Evolutionary conservation across 2,329 filamentous ascomycete species (phyloP).

Genomic region (Pleurostoma richardsiae): DNA sequence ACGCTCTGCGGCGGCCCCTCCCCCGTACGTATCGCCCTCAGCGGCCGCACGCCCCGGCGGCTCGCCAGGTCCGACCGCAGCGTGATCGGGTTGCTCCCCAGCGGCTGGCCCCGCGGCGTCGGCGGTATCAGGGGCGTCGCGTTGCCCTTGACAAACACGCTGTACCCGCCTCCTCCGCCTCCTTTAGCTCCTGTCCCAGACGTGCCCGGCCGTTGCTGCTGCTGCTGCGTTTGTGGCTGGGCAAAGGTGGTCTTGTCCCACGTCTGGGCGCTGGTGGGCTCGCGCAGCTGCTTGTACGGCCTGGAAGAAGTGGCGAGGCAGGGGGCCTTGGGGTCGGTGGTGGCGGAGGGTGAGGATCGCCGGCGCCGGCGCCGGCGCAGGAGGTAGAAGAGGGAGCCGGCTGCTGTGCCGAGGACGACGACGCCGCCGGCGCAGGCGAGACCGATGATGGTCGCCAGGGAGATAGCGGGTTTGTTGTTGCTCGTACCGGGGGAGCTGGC

Average conservation of each 20-base stretch:
- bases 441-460: not conserved
- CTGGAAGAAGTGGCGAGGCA: not conserved
- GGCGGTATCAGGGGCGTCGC: not conserved
- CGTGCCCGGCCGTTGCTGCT: not conserved
- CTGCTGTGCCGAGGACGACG: not conserved
- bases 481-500: not conserved
- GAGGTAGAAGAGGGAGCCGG: not conserved
- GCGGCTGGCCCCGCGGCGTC: not conserved
- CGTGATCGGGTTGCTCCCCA: not conserved
- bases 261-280: not conserved
- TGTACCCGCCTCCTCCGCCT: not conserved
- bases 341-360: not conserved
- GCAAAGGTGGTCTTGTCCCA: not conserved
- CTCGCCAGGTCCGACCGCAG: slow-evolving; percentile 1
- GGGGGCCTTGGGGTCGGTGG: not conserved
- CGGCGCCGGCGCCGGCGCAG: not conserved
- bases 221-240: not conserved
- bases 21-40: slow-evolving; percentile 3
- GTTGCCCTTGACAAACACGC: not conserved
- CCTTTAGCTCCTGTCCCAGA: not conserved
- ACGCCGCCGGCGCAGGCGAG: not conserved
- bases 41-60: slow-evolving; percentile 2
- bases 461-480: not conserved
- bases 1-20: not conserved
- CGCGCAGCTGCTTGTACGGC: not conserved